Evolutionary conservation across 768 basidiomycete species (phyloP), one percentile per base, ranked within the genome.

Genomic region (Mrakia hoshinonis): DNA sequence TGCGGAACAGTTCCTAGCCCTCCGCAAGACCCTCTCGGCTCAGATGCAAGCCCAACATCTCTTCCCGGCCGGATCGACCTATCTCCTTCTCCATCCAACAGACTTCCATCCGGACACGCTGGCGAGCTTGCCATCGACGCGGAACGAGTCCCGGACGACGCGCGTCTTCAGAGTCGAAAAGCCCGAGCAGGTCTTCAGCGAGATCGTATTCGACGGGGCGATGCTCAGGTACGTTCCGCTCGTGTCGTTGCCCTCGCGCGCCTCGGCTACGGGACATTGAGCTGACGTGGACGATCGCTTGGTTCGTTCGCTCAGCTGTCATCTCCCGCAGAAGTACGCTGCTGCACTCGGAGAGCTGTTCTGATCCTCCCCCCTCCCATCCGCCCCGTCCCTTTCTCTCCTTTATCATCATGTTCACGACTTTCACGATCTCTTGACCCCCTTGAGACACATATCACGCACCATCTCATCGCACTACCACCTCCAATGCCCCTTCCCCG

Each of bases 241-340:
- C 47, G 34, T 24, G 5, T 39, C 61, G 20, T 38, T 34, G 3
- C 36, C 18, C 20, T 38, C 39, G 31, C 24, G 73, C 73, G 62
- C n/a, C n/a, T n/a, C n/a, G 51, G 29, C 46, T 18, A 58, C 47
- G 36, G 24, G 51, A 70, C 47, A 69, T 43, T 10, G 20, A 15
- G 31, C 39, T 29, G 46, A 43, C 11, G n/a, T 12, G 43, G 24
- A 43, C 39, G 70, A 10, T 74, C 76, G n/a, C n/a, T 13, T 2
- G 12, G 49, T 71, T 48, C 20, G 61, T 7, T 47, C 63, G 9
- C 61, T 87, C 76, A 73, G 73, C 4, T 85, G 89, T 12, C 89
- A 91, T 77, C 80, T 90, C 80, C 89, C 90, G 26, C 87, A 92
- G 76, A 87, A 87, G 74, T 92, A 92, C 75, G 90, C 91, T 76